Percentiles rank a stretch among this genome's conserved stretches.
Conservation (phyloP, 441 rosid species). For the Aleurites moluccanus region DNA sequence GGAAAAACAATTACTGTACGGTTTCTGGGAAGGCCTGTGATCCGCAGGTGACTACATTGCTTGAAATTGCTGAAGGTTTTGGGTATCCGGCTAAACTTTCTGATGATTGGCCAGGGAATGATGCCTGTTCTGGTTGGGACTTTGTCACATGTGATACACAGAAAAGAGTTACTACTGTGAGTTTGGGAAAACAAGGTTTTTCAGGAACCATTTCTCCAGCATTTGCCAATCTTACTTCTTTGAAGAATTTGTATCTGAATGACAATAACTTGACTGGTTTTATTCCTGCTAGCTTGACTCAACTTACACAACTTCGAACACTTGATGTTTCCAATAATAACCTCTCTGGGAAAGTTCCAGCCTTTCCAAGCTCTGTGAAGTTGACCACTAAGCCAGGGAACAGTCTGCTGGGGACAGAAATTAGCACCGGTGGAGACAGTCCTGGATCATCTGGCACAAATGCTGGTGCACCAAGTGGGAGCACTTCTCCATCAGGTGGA, state of each 20-base stretch:
- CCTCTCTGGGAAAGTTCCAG: constrained; percentile 52
- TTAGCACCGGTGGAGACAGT: constrained; percentile 25
- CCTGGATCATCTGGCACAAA: constrained; percentile 27
- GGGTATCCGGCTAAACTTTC: constrained; percentile 18
- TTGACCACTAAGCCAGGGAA: constrained; percentile 49
- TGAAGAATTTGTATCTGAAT: constrained; percentile 49
- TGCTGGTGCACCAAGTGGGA: constrained; percentile 16
- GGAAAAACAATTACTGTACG: constrained; percentile 16
- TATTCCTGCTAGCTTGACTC: constrained; percentile 57
- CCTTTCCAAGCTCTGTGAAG: constrained; percentile 40
- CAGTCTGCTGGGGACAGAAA: constrained; percentile 37
- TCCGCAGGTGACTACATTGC: constrained; percentile 10
- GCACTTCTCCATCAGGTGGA: constrained; percentile 7
- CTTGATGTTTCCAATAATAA: constrained; percentile 71
- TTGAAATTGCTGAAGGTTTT: constrained; percentile 13
- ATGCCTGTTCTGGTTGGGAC: constrained; percentile 15
- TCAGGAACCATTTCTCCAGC: constrained; percentile 57
- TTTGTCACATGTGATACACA: constrained; percentile 15
- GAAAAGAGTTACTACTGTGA: background rate
- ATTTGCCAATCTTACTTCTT: constrained; percentile 46
- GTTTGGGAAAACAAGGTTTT: constrained; percentile 13
- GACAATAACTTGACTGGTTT: constrained; percentile 53
- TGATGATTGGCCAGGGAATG: constrained; percentile 18
- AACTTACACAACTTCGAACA: constrained; percentile 39
- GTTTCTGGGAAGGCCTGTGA: constrained; percentile 6